These are phyloP conservation scores for Cercospora beticola DNA, from an alignment of 2,329 filamentous ascomycete genomes.

Conservation along the genomic window DNA sequence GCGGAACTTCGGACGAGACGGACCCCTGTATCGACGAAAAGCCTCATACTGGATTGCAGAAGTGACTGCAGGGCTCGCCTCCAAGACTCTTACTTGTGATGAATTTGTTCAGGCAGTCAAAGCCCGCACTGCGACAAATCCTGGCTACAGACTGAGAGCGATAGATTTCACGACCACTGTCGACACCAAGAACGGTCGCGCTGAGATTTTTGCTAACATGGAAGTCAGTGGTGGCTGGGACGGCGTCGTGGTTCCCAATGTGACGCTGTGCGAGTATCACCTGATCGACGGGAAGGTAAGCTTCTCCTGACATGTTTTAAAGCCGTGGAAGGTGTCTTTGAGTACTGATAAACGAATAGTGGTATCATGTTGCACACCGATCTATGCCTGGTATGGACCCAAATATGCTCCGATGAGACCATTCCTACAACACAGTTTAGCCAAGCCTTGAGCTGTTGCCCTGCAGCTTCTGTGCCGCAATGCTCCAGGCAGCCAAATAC, in stretches of 20 bases:
- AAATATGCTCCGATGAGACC: constrained; percentile 5
- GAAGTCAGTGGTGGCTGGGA: constrained; percentile 13
- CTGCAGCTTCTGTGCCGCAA: constrained; percentile 1
- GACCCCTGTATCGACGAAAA: constrained; percentile 14
- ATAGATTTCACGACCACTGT: constrained; percentile 18
- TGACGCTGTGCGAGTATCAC: constrained; percentile 20
- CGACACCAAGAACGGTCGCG: constrained; percentile 10
- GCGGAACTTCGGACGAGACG: constrained; percentile 9
- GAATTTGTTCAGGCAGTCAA: constrained; percentile 14
- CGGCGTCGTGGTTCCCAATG: constrained; percentile 15
- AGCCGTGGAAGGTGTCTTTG: background rate
- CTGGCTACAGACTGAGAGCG: constrained; percentile 12
- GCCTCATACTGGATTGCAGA: constrained; percentile 18
- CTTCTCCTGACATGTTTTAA: background rate
- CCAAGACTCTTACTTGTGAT: constrained; percentile 8
- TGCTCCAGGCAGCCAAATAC: background rate
- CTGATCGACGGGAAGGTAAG: constrained; percentile 10
- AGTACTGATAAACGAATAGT: constrained; percentile 2
- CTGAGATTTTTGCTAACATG: constrained; percentile 20
- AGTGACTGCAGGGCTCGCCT: constrained; percentile 7
- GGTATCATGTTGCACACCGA: constrained; percentile 16
- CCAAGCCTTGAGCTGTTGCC: background rate
- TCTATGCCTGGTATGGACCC: constrained; percentile 21
- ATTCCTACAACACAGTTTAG: background rate
- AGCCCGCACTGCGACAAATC: constrained; percentile 1